These are phyloP conservation scores for Cystobasidium onofrii DNA, from an alignment of 768 basidiomycete genomes.

Conservation along the genomic window DNA sequence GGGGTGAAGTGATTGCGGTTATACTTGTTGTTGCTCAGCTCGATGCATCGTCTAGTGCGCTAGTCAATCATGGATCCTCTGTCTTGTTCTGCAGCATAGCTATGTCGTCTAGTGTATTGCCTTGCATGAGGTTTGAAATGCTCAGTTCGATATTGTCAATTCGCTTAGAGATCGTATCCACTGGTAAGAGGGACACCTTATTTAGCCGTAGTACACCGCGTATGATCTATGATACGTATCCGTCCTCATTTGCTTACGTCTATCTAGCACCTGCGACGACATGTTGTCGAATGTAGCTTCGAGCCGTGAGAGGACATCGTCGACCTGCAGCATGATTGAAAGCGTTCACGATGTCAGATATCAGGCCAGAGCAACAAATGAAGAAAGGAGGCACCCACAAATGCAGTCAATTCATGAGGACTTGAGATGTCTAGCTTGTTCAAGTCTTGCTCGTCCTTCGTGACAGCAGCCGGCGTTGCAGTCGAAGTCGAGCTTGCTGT, in stretches of 20 bases:
- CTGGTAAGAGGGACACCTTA: neutral
- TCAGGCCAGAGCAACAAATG: neutral
- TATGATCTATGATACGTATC: too few relatives aligned
- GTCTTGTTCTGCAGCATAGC: neutral
- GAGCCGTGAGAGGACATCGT: conserved; percentile 14
- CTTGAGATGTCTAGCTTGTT: conserved; percentile 9
- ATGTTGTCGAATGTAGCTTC: conserved; percentile 26
- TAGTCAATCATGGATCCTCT: too few relatives aligned
- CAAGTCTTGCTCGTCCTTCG: neutral
- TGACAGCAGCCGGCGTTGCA: neutral
- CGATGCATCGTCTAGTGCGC: too few relatives aligned
- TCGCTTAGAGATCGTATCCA: conserved; percentile 18
- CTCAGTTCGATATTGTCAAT: conserved; percentile 27
- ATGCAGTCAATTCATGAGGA: conserved; percentile 27
- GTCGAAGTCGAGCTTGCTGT: neutral
- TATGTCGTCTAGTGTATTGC: neutral
- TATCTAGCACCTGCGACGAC: conserved; percentile 22
- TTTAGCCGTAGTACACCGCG: neutral
- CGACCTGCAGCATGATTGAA: conserved; percentile 23
- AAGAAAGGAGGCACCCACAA: neutral
- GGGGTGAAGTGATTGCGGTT: too few relatives aligned
- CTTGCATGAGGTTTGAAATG: conserved; percentile 27
- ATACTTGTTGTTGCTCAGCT: neutral
- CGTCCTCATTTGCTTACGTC: conserved; percentile 22
- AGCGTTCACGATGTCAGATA: too few relatives aligned